These are phyloP conservation scores for Paraleonurus japonicus DNA, from an alignment of 257 asterid species.

Conservation along the genomic window DNA sequence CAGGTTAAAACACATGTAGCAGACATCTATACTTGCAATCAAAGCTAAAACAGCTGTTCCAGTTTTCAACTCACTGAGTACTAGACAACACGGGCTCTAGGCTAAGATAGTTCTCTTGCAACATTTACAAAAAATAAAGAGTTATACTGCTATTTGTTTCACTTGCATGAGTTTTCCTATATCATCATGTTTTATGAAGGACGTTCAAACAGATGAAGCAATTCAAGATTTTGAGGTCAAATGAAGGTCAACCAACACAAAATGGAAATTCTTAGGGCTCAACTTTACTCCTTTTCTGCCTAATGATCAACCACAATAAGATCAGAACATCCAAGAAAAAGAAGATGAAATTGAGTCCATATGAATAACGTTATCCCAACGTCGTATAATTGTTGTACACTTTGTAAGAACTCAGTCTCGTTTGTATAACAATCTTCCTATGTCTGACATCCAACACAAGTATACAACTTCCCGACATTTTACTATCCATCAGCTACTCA, in stretches of 20 bases:
- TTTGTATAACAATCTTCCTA: neutral
- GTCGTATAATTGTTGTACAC: neutral
- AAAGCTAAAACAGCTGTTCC: neutral
- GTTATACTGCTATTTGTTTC: neutral
- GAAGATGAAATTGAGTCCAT: constrained; percentile 1
- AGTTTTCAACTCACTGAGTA: neutral
- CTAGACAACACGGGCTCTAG: neutral
- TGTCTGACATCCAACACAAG: neutral
- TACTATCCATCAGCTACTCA: constrained; percentile 2
- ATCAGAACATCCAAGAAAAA: neutral
- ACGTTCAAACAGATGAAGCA: neutral
- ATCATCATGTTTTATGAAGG: neutral
- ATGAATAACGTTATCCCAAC: neutral
- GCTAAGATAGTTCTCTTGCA: neutral
- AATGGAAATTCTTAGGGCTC: neutral
- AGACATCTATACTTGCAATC: neutral
- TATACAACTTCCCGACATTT: neutral
- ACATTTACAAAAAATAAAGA: neutral
- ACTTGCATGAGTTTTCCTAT: neutral
- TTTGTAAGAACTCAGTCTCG: neutral
- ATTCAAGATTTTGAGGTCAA: neutral
- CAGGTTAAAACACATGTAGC: neutral
- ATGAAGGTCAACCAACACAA: neutral
- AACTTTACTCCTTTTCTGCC: neutral
- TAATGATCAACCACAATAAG: neutral